Evolutionary conservation across 495 filamentous ascomycete species (phyloP), one percentile per base, ranked within the genome.

Genomic region (Aspergillus sclerotiicarbonarius): DNA sequence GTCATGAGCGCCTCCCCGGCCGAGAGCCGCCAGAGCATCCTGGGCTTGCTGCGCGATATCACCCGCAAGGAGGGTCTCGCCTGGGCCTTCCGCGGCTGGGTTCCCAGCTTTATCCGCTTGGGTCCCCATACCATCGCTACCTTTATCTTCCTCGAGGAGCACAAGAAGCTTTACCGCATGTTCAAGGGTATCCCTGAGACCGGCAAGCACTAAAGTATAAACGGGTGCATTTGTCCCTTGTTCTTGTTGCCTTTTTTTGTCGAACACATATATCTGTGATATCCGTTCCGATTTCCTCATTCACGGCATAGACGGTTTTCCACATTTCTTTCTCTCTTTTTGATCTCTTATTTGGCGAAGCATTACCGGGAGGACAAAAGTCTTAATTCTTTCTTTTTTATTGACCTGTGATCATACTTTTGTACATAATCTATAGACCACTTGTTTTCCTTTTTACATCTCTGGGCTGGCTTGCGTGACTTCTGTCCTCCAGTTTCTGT

Each of bases 31-130:
- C 81, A 86, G 51, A 81, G 82, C 37, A 76, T 93, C 16, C 60
- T 78, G 7, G 69, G 76, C 49, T 62, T 92, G 18, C 66, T 95
- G 61, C 68, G 73, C 6, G 86, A 91, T 39, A 89, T 92, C 30
- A 87, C 85, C 59, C 83, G 80, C 61, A 81, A 84, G 53, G 92
- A 98, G 70, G 93, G 93, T 29, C 70, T 90, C 46, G 70, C 77
- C 1, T 98, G 94, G 94, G 90, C 92, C 82, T 98, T 97, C 73
- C 87, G 88, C 67, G 94, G 94, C n/a, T 98, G 94, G 94, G 88
- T 96, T 45, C 94, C 94, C 9, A 94, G 90, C 65, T 98, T 98
- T 70, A 85, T 96, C 56, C 81, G 94, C n/a, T 67, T 98, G 56
- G 95, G 87, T 21, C 88, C 88, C 43, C 94, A 98, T 79, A 98